phyloP scores from a whole-genome alignment of 805 yeast genomes.

The Tetrapisispora phaffii region DNA sequence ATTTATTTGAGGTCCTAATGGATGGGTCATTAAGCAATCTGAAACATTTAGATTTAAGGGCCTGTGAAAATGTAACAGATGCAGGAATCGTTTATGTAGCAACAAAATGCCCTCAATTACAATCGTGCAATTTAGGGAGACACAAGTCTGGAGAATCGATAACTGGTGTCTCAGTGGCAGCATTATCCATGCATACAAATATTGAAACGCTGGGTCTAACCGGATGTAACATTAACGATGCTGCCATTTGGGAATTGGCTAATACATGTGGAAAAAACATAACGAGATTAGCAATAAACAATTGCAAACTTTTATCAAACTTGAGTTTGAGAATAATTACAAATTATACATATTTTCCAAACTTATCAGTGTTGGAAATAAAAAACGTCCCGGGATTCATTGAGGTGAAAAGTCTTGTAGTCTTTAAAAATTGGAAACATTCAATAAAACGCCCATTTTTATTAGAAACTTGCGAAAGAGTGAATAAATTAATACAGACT shows the following conservation, averaged over 20 bases:
- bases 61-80: constrained; percentile 73
- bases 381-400: constrained; percentile 50
- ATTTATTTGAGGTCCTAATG: constrained; percentile 42
- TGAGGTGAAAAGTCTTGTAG: constrained; percentile 54
- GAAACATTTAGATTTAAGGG: constrained; percentile 64
- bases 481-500: constrained; percentile 48
- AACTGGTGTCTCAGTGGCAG: constrained; percentile 58
- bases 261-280: constrained; percentile 39
- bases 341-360: constrained; percentile 39
- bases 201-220: constrained; percentile 75
- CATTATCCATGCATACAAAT: constrained; percentile 46
- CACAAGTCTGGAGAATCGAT: constrained; percentile 53
- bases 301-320: constrained; percentile 53
- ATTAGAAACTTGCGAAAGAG: constrained; percentile 68
- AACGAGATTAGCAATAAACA: constrained; percentile 64
- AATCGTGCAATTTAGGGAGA: constrained; percentile 68
- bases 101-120: constrained; percentile 45
- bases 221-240: constrained; percentile 74
- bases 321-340: constrained; percentile 45
- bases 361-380: constrained; percentile 66
- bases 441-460: constrained; percentile 41
- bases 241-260: constrained; percentile 73
- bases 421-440: constrained; percentile 49
- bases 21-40: constrained; percentile 45
- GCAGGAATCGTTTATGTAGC: constrained; percentile 64